Base-by-base conservation (phyloP, 352 stramenopile species). In the Blastocystis sp. region DNA sequence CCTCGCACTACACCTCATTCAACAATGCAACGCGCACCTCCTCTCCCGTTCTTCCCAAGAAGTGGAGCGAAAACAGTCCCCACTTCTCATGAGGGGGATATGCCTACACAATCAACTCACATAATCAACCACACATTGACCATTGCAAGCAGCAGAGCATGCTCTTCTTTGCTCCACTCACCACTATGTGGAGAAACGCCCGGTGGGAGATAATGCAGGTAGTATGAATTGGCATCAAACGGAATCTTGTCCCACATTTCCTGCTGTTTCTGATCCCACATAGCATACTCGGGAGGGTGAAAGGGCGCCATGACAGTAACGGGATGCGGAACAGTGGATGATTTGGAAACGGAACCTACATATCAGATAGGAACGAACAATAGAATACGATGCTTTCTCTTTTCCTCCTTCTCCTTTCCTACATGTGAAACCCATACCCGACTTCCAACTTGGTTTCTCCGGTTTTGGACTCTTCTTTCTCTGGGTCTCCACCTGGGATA, bases 201-300 rank as follows among this genome's bases (percentile, higher is more conserved):
- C 9, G 71, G 71, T 67, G 71, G 71, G 33, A 81, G 71, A 66
- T 81, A 81, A 4, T 81, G 24, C 39, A 81, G 39, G 24, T 81
- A 81, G 50, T 67, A 81, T n/a, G 62, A 45, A 35, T 81, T 81
- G 16, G 71, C 71, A 35, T 81, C 62, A 31, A 81, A 81, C 24
- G 71, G 71, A 66, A 81, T 66, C 50, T 63, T 9, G 39, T 81
- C 50, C 71, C 71, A 81, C n/a, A 65, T 16, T 21, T 24, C 6
- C 26, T 37, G 71, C 62, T 51, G 71, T 16, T 35, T 37, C 13
- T 31, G 4, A 2, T 59, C 31, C 71, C 71, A 81, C 13, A 10
- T 33, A 21, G 39, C 35, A 65, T 81, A 81, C 10, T 62, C 71
- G 12, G 35, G 29, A 63, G 71, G 71, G 16, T 50, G 19, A 13